Base-by-base conservation (phyloP, 2,329 filamentous ascomycete species). In the Trichoderma aggressivum region DNA sequence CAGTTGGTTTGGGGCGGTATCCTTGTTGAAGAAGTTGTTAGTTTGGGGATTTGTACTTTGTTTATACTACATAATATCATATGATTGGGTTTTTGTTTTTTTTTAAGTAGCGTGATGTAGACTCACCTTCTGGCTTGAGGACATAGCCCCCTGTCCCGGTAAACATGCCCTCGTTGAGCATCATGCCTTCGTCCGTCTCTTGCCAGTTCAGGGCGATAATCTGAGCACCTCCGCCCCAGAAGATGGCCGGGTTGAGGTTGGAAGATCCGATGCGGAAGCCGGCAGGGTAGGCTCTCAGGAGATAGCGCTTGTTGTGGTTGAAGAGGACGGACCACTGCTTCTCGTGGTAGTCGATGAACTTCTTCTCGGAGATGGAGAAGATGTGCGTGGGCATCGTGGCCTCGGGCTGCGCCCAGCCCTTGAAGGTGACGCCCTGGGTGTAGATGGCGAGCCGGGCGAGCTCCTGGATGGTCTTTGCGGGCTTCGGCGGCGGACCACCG, bases 161-260 rank as follows among this genome's bases (percentile, higher is more conserved):
- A 80, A 97, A 97, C 93, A 97, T 96, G 75, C 89, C 94, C 78
- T 96, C 91, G 78, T 98, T 98, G 16, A 97, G 87, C 95, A 98
- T 98, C 91, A 97, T 97, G 36, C 93, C 94, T 75, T 93, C 91
- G 77, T 98, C 94, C 80, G 92, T 90, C 73, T 90, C 91, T 81
- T 98, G 94, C 93, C 94, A 98, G 82, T 98, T 98, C 72, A 98
- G 84, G 0, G 94, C 94, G 1, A 97, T 94, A 75, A 98, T 91
- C 80, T 98, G 94, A 3, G 97, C 91, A 16, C 94, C 94, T 74
- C 93, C 91, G 36, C 93, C 88, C 94, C 94, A 98, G 81, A 94
- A 96, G 4, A 91, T 86, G 1, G 90, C 88, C 5, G 95, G 94
- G 75, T 97, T 93, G 14, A 97, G 85, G 78, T 98, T 98, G 1